These are phyloP conservation scores for Stephanocyclus meneghinianus DNA, from an alignment of 352 stramenopile genomes.

Conservation along the genomic window DNA sequence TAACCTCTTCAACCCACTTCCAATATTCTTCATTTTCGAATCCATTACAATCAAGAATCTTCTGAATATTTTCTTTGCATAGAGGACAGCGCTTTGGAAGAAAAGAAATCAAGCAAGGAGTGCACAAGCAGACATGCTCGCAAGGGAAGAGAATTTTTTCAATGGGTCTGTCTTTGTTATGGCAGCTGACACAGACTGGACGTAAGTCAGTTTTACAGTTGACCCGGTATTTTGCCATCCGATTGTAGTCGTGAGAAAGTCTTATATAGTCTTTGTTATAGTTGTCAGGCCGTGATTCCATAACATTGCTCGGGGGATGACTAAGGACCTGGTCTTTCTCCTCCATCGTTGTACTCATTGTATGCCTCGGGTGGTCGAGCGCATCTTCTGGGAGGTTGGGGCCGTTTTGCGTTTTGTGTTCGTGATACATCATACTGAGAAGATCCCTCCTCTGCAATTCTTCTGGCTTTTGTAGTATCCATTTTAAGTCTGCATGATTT, in stretches of 20 bases:
- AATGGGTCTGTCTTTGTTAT: not conserved
- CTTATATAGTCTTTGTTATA: conserved; percentile 40
- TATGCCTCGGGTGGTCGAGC: not conserved
- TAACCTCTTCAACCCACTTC: conserved; percentile 39
- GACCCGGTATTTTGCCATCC: conserved; percentile 36
- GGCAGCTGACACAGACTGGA: conserved; percentile 26
- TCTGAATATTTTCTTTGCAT: conserved; percentile 22
- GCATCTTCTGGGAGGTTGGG: not conserved
- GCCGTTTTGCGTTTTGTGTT: not conserved
- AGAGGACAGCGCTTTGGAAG: conserved; percentile 29
- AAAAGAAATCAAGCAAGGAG: conserved; percentile 18
- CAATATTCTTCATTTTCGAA: conserved; percentile 27
- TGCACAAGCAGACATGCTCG: conserved; percentile 38
- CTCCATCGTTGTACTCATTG: not conserved
- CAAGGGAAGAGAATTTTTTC: conserved; percentile 42
- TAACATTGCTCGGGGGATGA: not conserved
- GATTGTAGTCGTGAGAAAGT: conserved; percentile 32
- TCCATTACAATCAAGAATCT: conserved; percentile 18
- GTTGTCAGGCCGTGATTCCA: not conserved
- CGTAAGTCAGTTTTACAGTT: not conserved
- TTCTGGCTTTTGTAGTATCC: not conserved
- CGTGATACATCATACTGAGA: not conserved
- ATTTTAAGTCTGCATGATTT: not conserved
- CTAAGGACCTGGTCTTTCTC: not conserved
- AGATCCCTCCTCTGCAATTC: conserved; percentile 6